phyloP scores from a whole-genome alignment of 306 rosid species.

The Medicago lupulina region DNA sequence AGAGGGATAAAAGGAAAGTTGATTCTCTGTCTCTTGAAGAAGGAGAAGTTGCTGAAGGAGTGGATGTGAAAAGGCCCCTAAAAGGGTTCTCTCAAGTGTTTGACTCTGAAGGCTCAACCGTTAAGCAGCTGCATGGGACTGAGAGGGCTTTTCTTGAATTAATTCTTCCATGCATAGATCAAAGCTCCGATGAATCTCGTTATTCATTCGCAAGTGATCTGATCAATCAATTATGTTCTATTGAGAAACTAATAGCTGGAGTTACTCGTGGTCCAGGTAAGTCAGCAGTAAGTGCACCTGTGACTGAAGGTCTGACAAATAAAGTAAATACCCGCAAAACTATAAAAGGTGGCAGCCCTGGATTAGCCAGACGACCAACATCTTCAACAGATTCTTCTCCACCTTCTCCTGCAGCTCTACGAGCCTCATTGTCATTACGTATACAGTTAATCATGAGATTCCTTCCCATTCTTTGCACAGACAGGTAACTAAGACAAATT shows the following conservation, averaged over 20 bases:
- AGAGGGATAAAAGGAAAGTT: conserved; percentile 63
- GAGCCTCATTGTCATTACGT: conserved; percentile 80
- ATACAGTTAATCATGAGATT: conserved; percentile 83
- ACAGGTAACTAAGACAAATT: conserved; percentile 61
- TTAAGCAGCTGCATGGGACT: conserved; percentile 65
- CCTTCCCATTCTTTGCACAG: conserved; percentile 80
- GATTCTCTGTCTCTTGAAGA: conserved; percentile 80
- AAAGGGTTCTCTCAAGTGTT: conserved; percentile 58
- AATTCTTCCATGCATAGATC: conserved; percentile 93
- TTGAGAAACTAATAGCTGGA: conserved; percentile 72
- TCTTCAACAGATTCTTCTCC: conserved; percentile 66
- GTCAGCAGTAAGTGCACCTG: conserved; percentile 64
- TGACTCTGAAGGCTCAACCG: conserved; percentile 57
- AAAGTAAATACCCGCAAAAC: conserved; percentile 79
- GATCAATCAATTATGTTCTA: conserved; percentile 81
- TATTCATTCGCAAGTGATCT: conserved; percentile 82
- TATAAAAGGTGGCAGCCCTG: conserved; percentile 81
- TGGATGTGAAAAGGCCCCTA: conserved; percentile 52
- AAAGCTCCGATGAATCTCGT: conserved; percentile 86
- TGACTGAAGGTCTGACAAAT: conserved; percentile 69
- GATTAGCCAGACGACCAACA: conserved; percentile 74
- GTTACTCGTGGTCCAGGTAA: conserved; percentile 74
- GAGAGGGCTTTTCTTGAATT: conserved; percentile 84
- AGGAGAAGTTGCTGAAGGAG: conserved; percentile 84
- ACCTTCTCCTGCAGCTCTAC: conserved; percentile 78